These are phyloP conservation scores for Fusarium compactum DNA, from an alignment of 2,329 filamentous ascomycete species.

Conservation along the genomic window DNA sequence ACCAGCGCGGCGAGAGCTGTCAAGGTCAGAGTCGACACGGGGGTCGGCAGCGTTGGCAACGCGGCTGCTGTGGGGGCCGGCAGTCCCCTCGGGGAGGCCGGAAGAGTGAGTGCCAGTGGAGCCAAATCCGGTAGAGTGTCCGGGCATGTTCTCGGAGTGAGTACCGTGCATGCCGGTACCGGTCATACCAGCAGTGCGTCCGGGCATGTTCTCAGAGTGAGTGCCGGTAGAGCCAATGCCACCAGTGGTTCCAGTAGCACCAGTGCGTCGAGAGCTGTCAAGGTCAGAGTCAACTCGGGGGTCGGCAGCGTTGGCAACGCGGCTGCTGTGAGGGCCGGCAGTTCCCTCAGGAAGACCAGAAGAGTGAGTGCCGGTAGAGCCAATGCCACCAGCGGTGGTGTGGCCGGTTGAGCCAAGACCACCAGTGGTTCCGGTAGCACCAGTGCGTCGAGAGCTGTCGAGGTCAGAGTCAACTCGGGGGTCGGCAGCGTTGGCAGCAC, in stretches of 20 bases:
- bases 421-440: conserved; percentile 42
- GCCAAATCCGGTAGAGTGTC: neutral
- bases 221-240: neutral
- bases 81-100: conserved; percentile 38
- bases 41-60: conserved; percentile 65
- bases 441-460: conserved; percentile 53
- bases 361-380: conserved; percentile 45
- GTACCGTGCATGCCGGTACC: neutral
- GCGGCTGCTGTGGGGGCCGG: conserved; percentile 60
- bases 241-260: neutral
- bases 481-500: conserved; percentile 59
- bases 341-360: conserved; percentile 39
- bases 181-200: neutral
- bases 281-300: conserved; percentile 66
- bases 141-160: conserved; percentile 4
- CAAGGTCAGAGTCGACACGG: conserved; percentile 65
- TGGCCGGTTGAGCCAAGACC: conserved; percentile 53
- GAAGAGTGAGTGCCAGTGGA: neutral
- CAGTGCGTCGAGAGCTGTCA: conserved; percentile 49
- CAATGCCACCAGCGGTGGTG: conserved; percentile 46
- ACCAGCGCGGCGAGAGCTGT: conserved; percentile 46
- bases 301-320: conserved; percentile 63
- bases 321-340: conserved; percentile 59
- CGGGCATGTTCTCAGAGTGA: conserved; percentile 2
- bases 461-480: conserved; percentile 67